A percentile compares a stretch with the other conserved stretches of the same genome.
Conservation (phyloP, 352 stramenopile species). For the Chrysophaeum taylorii region DNA sequence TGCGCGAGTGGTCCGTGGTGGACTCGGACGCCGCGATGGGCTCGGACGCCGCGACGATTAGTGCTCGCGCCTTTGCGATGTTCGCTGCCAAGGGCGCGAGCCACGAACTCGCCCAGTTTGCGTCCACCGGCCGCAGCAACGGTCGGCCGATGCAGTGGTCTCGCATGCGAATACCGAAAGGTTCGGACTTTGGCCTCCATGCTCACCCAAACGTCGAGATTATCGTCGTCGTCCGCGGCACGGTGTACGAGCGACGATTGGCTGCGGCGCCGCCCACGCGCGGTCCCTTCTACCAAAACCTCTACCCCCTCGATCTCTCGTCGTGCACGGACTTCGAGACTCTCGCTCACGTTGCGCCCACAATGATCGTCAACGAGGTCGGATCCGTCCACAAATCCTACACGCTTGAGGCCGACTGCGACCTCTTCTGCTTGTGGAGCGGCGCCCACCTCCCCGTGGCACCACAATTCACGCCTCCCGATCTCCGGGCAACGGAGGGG, state of each 20-base stretch:
- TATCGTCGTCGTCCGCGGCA: constrained; percentile 23
- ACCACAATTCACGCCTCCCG: too few species aligned
- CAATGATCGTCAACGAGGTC: too few species aligned
- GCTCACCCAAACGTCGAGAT: constrained; percentile 34
- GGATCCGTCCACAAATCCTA: constrained; percentile 33
- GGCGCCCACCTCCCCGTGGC: constrained; percentile 19
- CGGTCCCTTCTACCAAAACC: background rate
- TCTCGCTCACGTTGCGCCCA: too few species aligned
- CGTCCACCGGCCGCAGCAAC: background rate
- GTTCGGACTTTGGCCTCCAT: constrained; percentile 16
- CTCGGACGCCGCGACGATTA: too few species aligned
- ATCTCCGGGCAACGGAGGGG: too few species aligned
- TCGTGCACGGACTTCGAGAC: background rate
- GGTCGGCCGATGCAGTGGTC: background rate
- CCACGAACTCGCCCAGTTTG: background rate
- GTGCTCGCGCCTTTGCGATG: too few species aligned
- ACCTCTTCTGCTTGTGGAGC: constrained; percentile 32
- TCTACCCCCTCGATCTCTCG: background rate
- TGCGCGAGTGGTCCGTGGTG: too few species aligned
- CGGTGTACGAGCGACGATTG: constrained; percentile 29
- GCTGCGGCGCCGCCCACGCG: background rate
- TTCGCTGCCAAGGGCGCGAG: too few species aligned
- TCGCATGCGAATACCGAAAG: background rate
- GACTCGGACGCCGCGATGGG: too few species aligned
- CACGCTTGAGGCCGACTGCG: constrained; percentile 17